Base-by-base conservation (phyloP, 345 rosid species). In the Bruguiera sexangula region DNA sequence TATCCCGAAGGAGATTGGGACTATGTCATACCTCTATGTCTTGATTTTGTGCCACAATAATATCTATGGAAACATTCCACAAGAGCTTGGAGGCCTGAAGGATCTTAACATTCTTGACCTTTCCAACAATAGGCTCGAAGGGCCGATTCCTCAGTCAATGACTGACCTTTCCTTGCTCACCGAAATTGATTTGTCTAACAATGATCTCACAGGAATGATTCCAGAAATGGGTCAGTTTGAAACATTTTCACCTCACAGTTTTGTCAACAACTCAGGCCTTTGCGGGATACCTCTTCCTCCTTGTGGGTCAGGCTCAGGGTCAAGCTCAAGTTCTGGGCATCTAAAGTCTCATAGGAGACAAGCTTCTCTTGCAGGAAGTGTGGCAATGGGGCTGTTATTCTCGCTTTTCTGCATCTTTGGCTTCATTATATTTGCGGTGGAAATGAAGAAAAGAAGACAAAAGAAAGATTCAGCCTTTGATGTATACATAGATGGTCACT, bases 351-450 rank as follows among this genome's bases (percentile, higher is more conserved):
- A 76, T 6, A 69, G 81, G 65, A 79, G 77, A 72, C 78, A 75
- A 9, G 82, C 91, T 1, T 85, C 96, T 58, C 79, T 90, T 6
- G 92, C 81, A 0, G 84, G 93, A 59, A 88, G 89, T 50, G 87
- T 95, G n/a, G 98, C 92, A 0, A 92, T 92, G 92, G 98, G 98
- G 18, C 76, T 95, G 83, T 66, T 95, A 71, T 83, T 92, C 78
- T 82, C 96, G 2, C 81, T 92, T 7, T 85, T 92, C 55, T 92
- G 96, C 68, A 86, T 90, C 37, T 71, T 90, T 19, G 92, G 86
- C 22, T 58, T 88, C 75, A 68, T 95, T n/a, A 73, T 95, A 27
- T 85, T 85, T 56, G 81, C 74, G 0, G 72, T 87, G 29, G 99
- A 95, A 73, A 70, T 71, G 26, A 88, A 84, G 88, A 92, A 86